Evolutionary conservation across 257 asterid genomes (phyloP), one percentile per base, ranked within the genome.

Genomic region (Solanum lycopersicoides): DNA sequence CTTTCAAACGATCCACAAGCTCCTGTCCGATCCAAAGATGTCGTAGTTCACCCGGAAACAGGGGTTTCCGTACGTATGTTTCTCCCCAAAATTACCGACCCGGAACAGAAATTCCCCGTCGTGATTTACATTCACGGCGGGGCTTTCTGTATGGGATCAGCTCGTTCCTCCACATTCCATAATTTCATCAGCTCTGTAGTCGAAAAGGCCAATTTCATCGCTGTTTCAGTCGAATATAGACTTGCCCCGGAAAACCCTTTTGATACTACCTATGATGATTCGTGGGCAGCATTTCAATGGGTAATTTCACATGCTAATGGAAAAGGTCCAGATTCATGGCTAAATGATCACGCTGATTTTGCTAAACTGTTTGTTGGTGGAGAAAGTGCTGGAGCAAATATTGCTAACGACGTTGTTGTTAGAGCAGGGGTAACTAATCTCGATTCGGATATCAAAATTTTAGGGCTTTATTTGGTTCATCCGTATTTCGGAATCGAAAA

Each of bases 311-410:
- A 93, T 87, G 90, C 90, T 4, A 44, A 5, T 47, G 88, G 93
- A 13, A 37, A 44, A 12, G 95, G 96, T 56, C 87, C 94, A 21
- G 97, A 95, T 4, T 90, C 93, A 1, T 93, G 96, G 98, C 90
- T 95, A 20, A 94, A 90, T 42, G 91, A 93, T 7, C 14, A 37
- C 83, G 98, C 94, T 35, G 96, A 94, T 87, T 92, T 95, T 71
- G 83, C 83, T 50, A 90, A 93, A 45, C 88, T 95, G 79, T 95
- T 89, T 11, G 0, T 95, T 3, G 96, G 95, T 0, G 98, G 98
- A 20, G 98, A 95, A 86, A 95, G 98, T 86, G 97, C 98, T 3
- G 98, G 98, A 3, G 97, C 92, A 0, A 94, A 83, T n/a, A 92
- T 95, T 4, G 94, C 93, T 7, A 91, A 93, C 66, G 92, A 93